Conservation (phyloP, 1,284 basidiomycete genomes). For the Tetrapyrgos nigripes region DNA sequence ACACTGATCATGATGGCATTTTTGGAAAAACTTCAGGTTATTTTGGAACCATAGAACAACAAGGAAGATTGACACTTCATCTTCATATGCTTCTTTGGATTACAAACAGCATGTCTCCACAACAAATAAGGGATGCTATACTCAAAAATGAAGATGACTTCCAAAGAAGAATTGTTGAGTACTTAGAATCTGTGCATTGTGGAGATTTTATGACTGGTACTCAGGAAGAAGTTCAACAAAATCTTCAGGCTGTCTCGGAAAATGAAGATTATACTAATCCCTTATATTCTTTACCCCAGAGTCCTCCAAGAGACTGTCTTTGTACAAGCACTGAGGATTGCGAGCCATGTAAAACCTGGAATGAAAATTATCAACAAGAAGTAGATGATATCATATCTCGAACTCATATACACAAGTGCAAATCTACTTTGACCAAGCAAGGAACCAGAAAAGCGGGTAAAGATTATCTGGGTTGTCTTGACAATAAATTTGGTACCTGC, state of each 20-base stretch:
- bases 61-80: too few species aligned
- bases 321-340: too few species aligned
- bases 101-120: constrained; percentile 26
- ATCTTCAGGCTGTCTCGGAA: neutral
- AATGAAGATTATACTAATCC: constrained; percentile 6
- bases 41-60: constrained; percentile 43
- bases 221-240: neutral
- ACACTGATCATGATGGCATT: constrained; percentile 17
- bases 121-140: constrained; percentile 30
- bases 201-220: constrained; percentile 20
- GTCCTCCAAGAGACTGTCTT: constrained; percentile 8
- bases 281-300: constrained; percentile 9
- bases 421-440: constrained; percentile 41
- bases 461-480: constrained; percentile 41
- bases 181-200: constrained; percentile 19
- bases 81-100: constrained; percentile 40
- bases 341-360: too few species aligned
- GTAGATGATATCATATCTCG: neutral
- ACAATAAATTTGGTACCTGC: too few species aligned
- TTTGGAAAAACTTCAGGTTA: constrained; percentile 34
- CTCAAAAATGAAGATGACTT: constrained; percentile 22
- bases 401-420: constrained; percentile 40
- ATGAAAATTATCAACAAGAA: too few species aligned
- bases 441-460: constrained; percentile 42
- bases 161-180: constrained; percentile 18